phyloP scores from a whole-genome alignment of 2,329 filamentous ascomycete genomes.

The Cladosporium phlei region DNA sequence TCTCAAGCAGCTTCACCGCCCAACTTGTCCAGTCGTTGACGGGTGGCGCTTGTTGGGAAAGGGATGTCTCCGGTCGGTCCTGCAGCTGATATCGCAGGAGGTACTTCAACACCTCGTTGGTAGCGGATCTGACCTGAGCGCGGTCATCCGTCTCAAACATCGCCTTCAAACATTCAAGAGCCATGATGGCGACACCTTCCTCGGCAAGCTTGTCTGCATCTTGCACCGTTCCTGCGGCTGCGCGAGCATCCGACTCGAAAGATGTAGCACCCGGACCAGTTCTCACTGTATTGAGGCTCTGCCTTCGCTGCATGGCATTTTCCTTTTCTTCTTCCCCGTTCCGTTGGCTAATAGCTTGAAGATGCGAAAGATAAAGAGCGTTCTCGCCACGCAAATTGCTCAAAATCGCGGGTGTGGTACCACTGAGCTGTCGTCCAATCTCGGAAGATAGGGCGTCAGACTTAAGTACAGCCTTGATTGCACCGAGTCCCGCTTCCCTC shows the following conservation, averaged over 20 bases:
- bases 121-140: conserved; percentile 73
- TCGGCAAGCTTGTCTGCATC: conserved; percentile 88
- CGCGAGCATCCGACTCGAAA: conserved; percentile 50
- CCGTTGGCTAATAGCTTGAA: conserved; percentile 62
- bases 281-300: conserved; percentile 73
- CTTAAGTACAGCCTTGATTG: conserved; percentile 71
- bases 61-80: conserved; percentile 38
- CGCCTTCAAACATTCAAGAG: conserved; percentile 78
- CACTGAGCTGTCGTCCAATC: conserved; percentile 68
- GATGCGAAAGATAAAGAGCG: conserved; percentile 61
- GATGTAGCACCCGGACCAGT: conserved; percentile 43
- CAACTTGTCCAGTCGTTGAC: conserved; percentile 46
- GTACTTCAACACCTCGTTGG: conserved; percentile 68
- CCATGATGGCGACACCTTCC: conserved; percentile 78
- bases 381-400: conserved; percentile 78
- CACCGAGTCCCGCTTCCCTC: conserved; percentile 54
- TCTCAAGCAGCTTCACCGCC: conserved; percentile 75
- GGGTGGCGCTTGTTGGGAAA: conserved; percentile 29
- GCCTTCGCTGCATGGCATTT: conserved; percentile 60
- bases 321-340: conserved; percentile 67
- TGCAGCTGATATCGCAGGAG: conserved; percentile 43
- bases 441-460: conserved; percentile 75
- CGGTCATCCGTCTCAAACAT: conserved; percentile 81
- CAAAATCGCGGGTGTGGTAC: conserved; percentile 78
- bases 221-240: conserved; percentile 72